Evolutionary conservation across 148 eudicot species (phyloP).

Genomic region (Silene latifolia): DNA sequence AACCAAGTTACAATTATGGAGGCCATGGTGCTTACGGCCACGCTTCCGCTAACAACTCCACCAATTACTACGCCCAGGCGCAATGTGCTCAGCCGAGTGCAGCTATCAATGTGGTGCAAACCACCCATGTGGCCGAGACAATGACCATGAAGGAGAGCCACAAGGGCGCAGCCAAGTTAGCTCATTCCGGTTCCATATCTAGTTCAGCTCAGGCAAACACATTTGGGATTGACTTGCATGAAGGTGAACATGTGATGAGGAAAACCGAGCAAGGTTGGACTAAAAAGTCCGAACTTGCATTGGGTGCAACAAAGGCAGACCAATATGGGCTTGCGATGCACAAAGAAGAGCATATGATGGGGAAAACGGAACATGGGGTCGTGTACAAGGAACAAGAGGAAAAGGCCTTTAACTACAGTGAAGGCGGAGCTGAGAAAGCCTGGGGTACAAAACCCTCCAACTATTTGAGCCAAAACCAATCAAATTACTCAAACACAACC

Average conservation of each 20-base stretch:
- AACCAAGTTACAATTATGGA: not conserved
- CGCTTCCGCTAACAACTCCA: not conserved
- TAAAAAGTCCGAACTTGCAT: not conserved
- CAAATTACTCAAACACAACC: too few species aligned
- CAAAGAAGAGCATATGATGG: constrained; percentile 10
- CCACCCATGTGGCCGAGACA: not conserved
- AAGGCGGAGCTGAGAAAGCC: too few species aligned
- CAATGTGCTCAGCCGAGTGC: constrained; percentile 10
- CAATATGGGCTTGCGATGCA: not conserved
- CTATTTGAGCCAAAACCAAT: too few species aligned
- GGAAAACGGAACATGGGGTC: not conserved
- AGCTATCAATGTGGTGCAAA: constrained; percentile 16
- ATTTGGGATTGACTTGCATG: not conserved
- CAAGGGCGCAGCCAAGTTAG: not conserved
- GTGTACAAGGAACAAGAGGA: too few species aligned
- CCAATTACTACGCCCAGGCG: constrained; percentile 24
- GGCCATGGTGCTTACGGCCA: constrained; percentile 1
- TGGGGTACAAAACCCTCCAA: too few species aligned
- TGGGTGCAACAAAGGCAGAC: not conserved
- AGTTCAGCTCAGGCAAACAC: not conserved
- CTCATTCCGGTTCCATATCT: not conserved
- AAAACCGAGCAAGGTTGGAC: constrained; percentile 23
- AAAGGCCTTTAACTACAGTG: too few species aligned
- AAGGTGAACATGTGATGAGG: constrained; percentile 5
- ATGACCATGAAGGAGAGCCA: constrained; percentile 19